A percentile compares a stretch with the other conserved stretches of the same genome.
Evolutionary conservation across 2,329 filamentous ascomycete species (phyloP).

Genomic region (Periglandula ipomoeae): DNA sequence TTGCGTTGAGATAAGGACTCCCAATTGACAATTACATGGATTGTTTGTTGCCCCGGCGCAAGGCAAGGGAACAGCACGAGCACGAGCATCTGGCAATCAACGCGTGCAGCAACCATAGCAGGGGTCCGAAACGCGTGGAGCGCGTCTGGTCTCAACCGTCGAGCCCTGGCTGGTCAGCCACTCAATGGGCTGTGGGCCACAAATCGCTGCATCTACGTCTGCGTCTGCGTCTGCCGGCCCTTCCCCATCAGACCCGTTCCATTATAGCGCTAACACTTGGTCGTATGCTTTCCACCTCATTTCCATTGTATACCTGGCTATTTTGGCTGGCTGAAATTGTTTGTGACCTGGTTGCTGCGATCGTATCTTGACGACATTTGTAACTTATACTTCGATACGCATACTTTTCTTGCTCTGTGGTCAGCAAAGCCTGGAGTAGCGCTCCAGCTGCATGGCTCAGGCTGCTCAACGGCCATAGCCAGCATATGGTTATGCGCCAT

Average conservation of each 20-base stretch:
- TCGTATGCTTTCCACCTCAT: neutral
- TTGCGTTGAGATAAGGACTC: too few species aligned
- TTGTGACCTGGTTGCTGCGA: neutral
- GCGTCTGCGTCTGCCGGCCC: neutral
- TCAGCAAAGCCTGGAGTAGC: neutral
- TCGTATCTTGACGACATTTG: neutral
- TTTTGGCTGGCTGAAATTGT: neutral
- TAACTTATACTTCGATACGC: neutral
- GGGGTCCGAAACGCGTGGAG: slow-evolving; percentile 9
- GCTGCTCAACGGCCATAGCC: slow-evolving; percentile 7
- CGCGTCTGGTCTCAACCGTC: slow-evolving; percentile 4
- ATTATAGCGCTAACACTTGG: neutral
- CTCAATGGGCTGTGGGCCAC: neutral
- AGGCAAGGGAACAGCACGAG: neutral
- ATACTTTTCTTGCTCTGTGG: neutral
- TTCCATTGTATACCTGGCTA: neutral
- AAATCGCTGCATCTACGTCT: too few species aligned
- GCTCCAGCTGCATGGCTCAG: slow-evolving; percentile 5
- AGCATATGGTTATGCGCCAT: slow-evolving; percentile 10
- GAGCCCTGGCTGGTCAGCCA: neutral
- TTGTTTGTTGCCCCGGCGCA: too few species aligned
- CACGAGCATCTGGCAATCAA: neutral
- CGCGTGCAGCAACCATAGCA: neutral
- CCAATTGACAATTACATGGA: too few species aligned
- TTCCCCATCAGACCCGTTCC: neutral